Evolutionary conservation across 179 eudicot genomes (phyloP).

Genomic region (Vitellaria paradoxa): DNA sequence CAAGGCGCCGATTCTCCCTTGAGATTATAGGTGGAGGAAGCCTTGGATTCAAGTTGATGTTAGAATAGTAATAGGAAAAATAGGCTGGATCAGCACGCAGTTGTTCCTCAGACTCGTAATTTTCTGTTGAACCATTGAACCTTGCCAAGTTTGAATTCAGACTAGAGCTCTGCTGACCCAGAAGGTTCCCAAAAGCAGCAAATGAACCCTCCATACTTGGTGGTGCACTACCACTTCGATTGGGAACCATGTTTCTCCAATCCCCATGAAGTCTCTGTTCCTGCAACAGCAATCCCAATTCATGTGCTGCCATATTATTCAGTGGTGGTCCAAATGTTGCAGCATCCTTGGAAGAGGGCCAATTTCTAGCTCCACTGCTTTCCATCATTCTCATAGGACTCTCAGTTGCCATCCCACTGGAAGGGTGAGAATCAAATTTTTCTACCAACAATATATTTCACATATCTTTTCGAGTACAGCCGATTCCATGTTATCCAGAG

Average conservation of each 20-base stretch:
- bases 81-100: constrained; percentile 58
- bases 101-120: constrained; percentile 42
- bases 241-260: constrained; percentile 33
- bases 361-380: constrained; percentile 30
- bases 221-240: constrained; percentile 66
- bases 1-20: constrained; percentile 39
- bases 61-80: constrained; percentile 42
- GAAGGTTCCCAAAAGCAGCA: constrained; percentile 48
- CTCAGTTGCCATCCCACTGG: constrained; percentile 56
- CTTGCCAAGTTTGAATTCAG: constrained; percentile 25
- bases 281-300: constrained; percentile 42
- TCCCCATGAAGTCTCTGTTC: constrained; percentile 29
- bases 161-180: constrained; percentile 33
- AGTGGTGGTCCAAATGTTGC: constrained; percentile 31
- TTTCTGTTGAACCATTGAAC: constrained; percentile 24
- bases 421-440: constrained; percentile 2
- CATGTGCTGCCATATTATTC: constrained; percentile 37
- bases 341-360: constrained; percentile 43
- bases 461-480: constrained; percentile 8
- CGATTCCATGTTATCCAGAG: background rate
- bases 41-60: constrained; percentile 65
- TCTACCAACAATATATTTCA: constrained; percentile 7
- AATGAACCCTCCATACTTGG: constrained; percentile 61
- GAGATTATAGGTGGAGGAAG: constrained; percentile 68
- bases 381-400: constrained; percentile 54